Evolutionary conservation across 805 yeast genomes (phyloP).

Genomic region (Pichia cabralensis): DNA sequence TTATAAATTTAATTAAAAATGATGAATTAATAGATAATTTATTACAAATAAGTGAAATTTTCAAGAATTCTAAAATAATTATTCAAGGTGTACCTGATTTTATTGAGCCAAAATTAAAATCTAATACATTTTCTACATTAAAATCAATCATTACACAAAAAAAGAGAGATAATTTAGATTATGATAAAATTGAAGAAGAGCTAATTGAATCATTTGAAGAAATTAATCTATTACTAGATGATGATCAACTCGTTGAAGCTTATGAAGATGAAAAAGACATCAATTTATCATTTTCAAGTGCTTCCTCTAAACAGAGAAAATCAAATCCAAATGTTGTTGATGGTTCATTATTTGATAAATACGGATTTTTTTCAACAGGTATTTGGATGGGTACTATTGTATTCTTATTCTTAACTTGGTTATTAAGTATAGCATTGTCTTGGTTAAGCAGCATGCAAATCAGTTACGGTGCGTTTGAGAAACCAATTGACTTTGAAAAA

Average conservation of each 20-base stretch:
- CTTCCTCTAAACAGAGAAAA: not conserved
- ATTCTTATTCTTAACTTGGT: conserved; percentile 44
- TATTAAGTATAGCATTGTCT: conserved; percentile 51
- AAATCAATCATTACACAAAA: too few relatives aligned
- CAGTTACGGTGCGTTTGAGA: conserved; percentile 76
- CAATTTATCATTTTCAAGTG: too few relatives aligned
- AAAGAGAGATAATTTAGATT: conserved; percentile 17
- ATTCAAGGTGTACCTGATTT: conserved; percentile 27
- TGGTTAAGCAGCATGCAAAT: conserved; percentile 69
- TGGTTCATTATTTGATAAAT: conserved; percentile 47
- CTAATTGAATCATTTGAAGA: conserved; percentile 24
- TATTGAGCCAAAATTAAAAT: too few relatives aligned
- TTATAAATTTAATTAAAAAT: too few relatives aligned
- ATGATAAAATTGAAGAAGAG: conserved; percentile 20
- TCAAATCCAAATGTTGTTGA: conserved; percentile 9
- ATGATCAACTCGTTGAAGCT: conserved; percentile 17
- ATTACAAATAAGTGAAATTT: too few relatives aligned
- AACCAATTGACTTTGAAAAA: conserved; percentile 44
- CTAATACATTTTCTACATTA: too few relatives aligned
- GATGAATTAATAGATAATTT: too few relatives aligned
- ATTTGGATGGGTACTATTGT: conserved; percentile 68
- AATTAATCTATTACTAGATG: conserved; percentile 19
- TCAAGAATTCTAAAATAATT: conserved; percentile 14
- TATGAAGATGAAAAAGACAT: conserved; percentile 8
- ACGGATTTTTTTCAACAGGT: conserved; percentile 72